A percentile compares a stretch with the other conserved stretches of the same genome.
These are phyloP conservation scores for Nemania diffusa DNA, from an alignment of 2,329 filamentous ascomycete species.

Conservation along the genomic window DNA sequence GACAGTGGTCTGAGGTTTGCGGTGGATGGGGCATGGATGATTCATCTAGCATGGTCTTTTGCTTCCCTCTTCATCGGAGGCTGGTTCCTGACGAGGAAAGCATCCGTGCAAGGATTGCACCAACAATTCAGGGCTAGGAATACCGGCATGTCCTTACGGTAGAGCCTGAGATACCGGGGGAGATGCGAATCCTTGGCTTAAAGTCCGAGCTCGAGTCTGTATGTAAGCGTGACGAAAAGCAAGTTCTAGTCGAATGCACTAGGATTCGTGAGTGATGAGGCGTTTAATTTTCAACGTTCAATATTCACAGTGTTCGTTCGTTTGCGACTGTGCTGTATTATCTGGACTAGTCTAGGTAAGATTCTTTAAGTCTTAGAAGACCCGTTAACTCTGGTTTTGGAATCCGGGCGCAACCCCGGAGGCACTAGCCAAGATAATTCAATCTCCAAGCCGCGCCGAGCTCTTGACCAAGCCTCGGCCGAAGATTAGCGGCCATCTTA, in stretches of 20 bases:
- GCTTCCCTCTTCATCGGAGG: not conserved
- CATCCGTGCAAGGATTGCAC: constrained; percentile 9
- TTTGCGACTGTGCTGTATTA: not conserved
- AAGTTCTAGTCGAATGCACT: not conserved
- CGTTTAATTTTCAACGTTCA: not conserved
- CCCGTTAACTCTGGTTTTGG: not conserved
- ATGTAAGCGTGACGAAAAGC: not conserved
- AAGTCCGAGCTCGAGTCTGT: not conserved
- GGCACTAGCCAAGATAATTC: not conserved
- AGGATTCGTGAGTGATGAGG: not conserved
- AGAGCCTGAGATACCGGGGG: not conserved
- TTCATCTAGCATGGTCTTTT: no score
- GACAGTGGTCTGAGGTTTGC: not conserved
- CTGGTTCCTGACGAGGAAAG: not conserved
- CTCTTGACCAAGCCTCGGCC: not conserved
- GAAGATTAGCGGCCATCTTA: not conserved
- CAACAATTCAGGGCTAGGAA: not conserved
- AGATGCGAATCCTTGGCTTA: not conserved
- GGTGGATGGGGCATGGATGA: not conserved
- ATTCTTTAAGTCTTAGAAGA: not conserved
- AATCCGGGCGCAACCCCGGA: not conserved
- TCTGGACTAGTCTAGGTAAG: not conserved
- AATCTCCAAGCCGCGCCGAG: not conserved
- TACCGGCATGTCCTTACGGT: not conserved
- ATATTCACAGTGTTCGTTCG: not conserved